These are phyloP conservation scores for Castanopsis chinensis DNA, from an alignment of 306 rosid genomes.

Conservation along the genomic window DNA sequence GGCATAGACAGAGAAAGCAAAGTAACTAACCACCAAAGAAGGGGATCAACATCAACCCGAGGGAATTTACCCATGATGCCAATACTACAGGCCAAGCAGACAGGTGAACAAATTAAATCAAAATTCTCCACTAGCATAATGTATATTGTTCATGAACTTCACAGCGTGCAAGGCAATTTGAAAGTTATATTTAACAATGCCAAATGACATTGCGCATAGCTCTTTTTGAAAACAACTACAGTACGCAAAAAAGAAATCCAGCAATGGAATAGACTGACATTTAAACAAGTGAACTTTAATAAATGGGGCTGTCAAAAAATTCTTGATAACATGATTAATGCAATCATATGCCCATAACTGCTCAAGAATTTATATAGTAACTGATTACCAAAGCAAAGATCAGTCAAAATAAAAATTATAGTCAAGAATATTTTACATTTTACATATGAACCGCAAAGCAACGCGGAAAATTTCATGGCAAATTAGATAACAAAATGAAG, in stretches of 20 bases:
- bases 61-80: not conserved
- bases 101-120: not conserved
- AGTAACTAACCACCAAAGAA: constrained; percentile 10
- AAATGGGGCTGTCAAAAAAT: not conserved
- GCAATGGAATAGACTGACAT: not conserved
- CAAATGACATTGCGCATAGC: not conserved
- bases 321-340: not conserved
- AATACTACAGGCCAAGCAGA: not conserved
- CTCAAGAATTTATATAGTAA: not conserved
- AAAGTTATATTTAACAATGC: not conserved
- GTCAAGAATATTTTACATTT: not conserved
- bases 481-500: not conserved
- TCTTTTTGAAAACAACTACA: not conserved
- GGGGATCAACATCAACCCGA: not conserved
- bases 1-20: constrained; percentile 9
- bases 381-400: not conserved
- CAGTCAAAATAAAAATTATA: not conserved
- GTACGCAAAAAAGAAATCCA: not conserved
- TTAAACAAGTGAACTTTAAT: not conserved
- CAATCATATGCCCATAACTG: not conserved
- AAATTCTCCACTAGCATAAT: not conserved
- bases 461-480: not conserved
- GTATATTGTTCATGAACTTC: not conserved
- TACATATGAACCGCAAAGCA: not conserved
- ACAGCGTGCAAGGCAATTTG: not conserved